These are phyloP conservation scores for Abrus pulchellus DNA, from an alignment of 306 rosid species.

Conservation along the genomic window DNA sequence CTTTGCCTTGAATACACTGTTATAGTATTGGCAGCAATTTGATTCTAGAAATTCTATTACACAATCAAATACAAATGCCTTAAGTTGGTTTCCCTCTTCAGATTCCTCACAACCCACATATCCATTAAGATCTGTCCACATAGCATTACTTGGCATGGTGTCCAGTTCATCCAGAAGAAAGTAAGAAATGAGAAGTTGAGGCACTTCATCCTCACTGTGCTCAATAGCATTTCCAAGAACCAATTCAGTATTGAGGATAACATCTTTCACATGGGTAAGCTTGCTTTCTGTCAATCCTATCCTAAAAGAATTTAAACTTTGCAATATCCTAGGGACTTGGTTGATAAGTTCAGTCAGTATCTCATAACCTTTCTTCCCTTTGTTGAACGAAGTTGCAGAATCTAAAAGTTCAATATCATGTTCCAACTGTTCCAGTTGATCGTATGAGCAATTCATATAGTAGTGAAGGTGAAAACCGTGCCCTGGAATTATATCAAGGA, in stretches of 20 bases:
- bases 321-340: constrained; percentile 51
- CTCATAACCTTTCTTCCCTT: constrained; percentile 48
- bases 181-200: constrained; percentile 51
- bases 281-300: constrained; percentile 54
- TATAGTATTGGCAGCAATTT: constrained; percentile 51
- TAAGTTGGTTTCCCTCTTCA: constrained; percentile 52
- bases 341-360: constrained; percentile 45
- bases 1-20: constrained; percentile 50
- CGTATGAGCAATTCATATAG: constrained; percentile 53
- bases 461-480: constrained; percentile 48
- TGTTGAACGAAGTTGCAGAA: constrained; percentile 61
- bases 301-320: constrained; percentile 49
- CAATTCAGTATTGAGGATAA: constrained; percentile 67
- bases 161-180: constrained; percentile 61
- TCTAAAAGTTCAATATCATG: constrained; percentile 53
- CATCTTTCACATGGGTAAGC: constrained; percentile 62
- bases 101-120: constrained; percentile 39
- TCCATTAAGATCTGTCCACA: constrained; percentile 45
- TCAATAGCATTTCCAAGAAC: constrained; percentile 54
- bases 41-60: constrained; percentile 69
- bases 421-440: constrained; percentile 51
- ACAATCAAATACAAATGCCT: constrained; percentile 69
- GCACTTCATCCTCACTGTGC: constrained; percentile 34
- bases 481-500: constrained; percentile 54
- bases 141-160: constrained; percentile 44